Base-by-base conservation (phyloP, 768 basidiomycete genomes). In the Dentipellis fragilis region DNA sequence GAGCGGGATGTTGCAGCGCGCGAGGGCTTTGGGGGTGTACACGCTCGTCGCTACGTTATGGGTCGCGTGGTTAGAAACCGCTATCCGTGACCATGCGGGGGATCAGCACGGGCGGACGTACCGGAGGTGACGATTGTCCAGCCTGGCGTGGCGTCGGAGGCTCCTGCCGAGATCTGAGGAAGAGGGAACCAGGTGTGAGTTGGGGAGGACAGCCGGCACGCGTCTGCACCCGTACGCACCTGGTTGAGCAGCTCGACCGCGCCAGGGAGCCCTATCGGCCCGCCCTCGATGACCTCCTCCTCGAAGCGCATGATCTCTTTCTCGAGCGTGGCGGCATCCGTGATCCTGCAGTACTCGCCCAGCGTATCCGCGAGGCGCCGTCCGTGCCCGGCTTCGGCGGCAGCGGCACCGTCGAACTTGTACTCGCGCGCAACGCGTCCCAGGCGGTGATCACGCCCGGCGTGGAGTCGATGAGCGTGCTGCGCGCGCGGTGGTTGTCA, bases 61-160 rank as follows among this genome's bases (percentile, higher is more conserved):
- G n/a, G n/a, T n/a, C n/a, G n/a, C n/a, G n/a, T n/a, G n/a, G n/a
- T n/a, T n/a, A n/a, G n/a, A n/a, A n/a, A n/a, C n/a, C n/a, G n/a
- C n/a, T n/a, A n/a, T 81, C 35, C 78, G 76, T 36, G 78, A 66
- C 21, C 93, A 73, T n/a, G 88, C 89, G n/a, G 29, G 29, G 75
- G 16, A 89, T 80, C 64, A 85, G 92, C 58, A 75, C 75, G 78
- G 14, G 89, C 89, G 87, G 89, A 59, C 51, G 22, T 63, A 84
- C 89, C 83, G 46, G 87, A 90, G 6, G 91, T 93, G 36, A 89
- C 87, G 64, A 94, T 89, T 3, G 89, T 89, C 88, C 89, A 94
- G 42, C 75, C 73, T 52, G 72, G 72, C 29, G 68, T 53, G n/a
- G 60, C 50, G 16, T 52, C 57, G n/a, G 62, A 48, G 54, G 53